phyloP scores from a whole-genome alignment of 257 asterid genomes.

The Solanum ossicruentum region DNA sequence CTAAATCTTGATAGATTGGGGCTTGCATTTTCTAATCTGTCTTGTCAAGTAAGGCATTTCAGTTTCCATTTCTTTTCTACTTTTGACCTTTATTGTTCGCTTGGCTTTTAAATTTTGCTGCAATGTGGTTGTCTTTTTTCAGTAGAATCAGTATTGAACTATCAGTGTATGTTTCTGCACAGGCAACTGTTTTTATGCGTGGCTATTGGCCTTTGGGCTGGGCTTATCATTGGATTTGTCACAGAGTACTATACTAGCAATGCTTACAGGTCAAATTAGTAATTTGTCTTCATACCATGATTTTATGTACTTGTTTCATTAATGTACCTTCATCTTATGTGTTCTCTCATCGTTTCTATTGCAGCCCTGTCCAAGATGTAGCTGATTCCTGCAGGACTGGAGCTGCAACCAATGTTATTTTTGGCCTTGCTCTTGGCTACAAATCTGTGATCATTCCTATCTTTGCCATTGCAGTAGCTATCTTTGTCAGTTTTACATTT shows the following conservation, averaged over 20 bases:
- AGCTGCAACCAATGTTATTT: neutral
- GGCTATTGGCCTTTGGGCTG: constrained; percentile 68
- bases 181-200: constrained; percentile 82
- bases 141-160: neutral
- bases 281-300: neutral
- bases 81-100: neutral
- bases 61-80: neutral
- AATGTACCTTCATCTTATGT: neutral
- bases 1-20: neutral
- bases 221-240: neutral
- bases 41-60: neutral
- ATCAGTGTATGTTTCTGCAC: constrained; percentile 3
- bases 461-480: constrained; percentile 33
- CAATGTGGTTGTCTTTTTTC: neutral
- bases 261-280: constrained; percentile 41
- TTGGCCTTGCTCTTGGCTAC: neutral
- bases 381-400: neutral
- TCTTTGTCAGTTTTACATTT: constrained; percentile 64
- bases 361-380: constrained; percentile 43
- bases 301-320: neutral
- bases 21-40: neutral
- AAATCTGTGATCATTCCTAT: neutral
- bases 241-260: neutral
- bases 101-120: neutral
- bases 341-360: neutral